Conservation (phyloP, 306 rosid genomes). For the Cucurbita argyrosperma region DNA sequence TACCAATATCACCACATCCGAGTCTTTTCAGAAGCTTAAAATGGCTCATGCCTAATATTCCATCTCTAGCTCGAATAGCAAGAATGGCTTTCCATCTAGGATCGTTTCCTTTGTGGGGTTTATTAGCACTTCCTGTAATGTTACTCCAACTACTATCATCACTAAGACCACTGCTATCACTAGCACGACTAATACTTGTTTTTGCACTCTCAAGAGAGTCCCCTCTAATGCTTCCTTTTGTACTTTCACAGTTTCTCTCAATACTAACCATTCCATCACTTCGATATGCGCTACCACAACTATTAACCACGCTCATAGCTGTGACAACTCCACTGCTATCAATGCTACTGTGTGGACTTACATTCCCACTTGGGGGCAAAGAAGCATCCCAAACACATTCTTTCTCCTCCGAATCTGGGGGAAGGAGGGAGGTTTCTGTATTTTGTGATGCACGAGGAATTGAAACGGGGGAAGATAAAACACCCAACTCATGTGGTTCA, state of each 20-base stretch:
- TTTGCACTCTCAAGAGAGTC: conserved; percentile 95
- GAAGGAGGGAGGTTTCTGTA: conserved; percentile 47
- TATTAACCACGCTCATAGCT: conserved; percentile 85
- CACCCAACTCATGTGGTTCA: conserved; percentile 37
- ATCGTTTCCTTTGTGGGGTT: conserved; percentile 98
- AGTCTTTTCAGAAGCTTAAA: conserved; percentile 80
- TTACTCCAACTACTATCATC: conserved; percentile 99
- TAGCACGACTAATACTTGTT: conserved; percentile 81
- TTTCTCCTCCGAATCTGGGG: conserved; percentile 74
- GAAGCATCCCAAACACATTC: conserved; percentile 99
- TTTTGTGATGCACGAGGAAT: conserved; percentile 53
- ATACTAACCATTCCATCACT: conserved; percentile 92
- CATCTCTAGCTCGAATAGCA: conserved; percentile 85
- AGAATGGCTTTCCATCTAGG: conserved; percentile 99
- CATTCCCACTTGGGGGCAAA: conserved; percentile 97
- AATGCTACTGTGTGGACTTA: conserved; percentile 94
- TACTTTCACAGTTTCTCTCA: conserved; percentile 70
- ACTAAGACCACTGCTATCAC: conserved; percentile 93
- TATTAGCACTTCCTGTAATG: conserved; percentile 89
- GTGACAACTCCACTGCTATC: conserved; percentile 79
- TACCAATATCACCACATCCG: conserved; percentile 98
- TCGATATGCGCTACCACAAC: conserved; percentile 79
- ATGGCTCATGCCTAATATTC: conserved; percentile 94
- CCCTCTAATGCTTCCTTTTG: conserved; percentile 73
- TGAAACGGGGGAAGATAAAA: conserved; percentile 36